Conservation (phyloP, 805 yeast species). For the Zygotorulaspora sp. region DNA sequence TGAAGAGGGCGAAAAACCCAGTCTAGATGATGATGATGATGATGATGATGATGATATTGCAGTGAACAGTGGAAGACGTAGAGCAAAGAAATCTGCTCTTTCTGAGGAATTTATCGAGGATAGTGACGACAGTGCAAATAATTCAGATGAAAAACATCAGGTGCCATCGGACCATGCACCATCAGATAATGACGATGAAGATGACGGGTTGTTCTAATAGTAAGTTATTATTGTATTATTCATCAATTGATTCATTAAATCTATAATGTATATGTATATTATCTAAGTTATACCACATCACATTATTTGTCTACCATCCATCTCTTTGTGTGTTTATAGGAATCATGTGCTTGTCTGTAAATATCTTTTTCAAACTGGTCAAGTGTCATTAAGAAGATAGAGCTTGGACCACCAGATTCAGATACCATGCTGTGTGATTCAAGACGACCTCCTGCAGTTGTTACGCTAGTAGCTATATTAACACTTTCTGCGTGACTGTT, state of each 20-base stretch:
- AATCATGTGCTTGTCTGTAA: slow-evolving; percentile 50
- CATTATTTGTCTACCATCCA: slow-evolving; percentile 35
- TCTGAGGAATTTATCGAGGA: slow-evolving; percentile 41
- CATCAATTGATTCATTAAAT: too few relatives aligned
- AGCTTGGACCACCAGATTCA: slow-evolving; percentile 27
- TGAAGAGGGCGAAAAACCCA: slow-evolving; percentile 12
- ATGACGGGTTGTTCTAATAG: too few relatives aligned
- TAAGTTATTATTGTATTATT: too few relatives aligned
- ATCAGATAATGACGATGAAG: slow-evolving; percentile 11
- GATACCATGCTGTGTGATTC: not conserved
- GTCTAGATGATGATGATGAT: slow-evolving; percentile 19
- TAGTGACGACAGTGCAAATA: slow-evolving; percentile 33
- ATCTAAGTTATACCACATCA: slow-evolving; percentile 1
- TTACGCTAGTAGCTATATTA: slow-evolving; percentile 7
- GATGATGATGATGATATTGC: slow-evolving; percentile 29
- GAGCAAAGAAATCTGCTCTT: slow-evolving; percentile 30
- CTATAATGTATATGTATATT: too few relatives aligned
- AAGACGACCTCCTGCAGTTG: slow-evolving; percentile 2
- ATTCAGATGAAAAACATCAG: slow-evolving; percentile 16
- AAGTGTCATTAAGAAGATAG: slow-evolving; percentile 52
- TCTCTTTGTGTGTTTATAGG: slow-evolving; percentile 41
- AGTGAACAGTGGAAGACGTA: slow-evolving; percentile 19
- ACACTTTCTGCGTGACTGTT: slow-evolving; percentile 55
- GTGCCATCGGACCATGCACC: slow-evolving; percentile 29
- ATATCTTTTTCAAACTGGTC: slow-evolving; percentile 73